These are phyloP conservation scores for Solanum medicagineum DNA, from an alignment of 257 asterid genomes.

Conservation along the genomic window DNA sequence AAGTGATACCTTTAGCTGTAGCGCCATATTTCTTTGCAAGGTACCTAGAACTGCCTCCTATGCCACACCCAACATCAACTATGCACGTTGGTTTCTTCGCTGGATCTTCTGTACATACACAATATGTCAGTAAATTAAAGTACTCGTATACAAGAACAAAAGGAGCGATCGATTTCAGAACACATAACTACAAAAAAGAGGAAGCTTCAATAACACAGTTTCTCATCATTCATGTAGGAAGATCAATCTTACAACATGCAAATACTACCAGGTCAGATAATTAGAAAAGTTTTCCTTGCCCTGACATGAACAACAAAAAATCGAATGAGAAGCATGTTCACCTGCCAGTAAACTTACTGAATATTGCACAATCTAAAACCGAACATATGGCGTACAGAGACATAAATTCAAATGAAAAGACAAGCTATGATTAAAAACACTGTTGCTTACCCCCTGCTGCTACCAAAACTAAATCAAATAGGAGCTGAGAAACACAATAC, in stretches of 20 bases:
- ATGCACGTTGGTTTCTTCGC: constrained; percentile 36
- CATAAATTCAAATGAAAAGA: not conserved
- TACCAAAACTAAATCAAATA: not conserved
- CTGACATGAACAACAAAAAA: not conserved
- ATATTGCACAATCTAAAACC: not conserved
- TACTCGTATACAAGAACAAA: not conserved
- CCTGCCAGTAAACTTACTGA: not conserved
- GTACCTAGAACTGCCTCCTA: constrained; percentile 92
- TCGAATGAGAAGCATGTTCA: not conserved
- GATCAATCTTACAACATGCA: not conserved
- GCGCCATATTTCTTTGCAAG: constrained; percentile 69
- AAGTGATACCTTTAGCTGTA: constrained; percentile 61
- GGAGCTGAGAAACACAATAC: not conserved
- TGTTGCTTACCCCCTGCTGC: not conserved
- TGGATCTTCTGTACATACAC: constrained; percentile 33
- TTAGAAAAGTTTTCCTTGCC: not conserved
- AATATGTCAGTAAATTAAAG: not conserved
- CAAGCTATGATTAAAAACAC: not conserved
- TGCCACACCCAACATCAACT: constrained; percentile 98
- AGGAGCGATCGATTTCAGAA: not conserved
- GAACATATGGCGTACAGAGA: not conserved
- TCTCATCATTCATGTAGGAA: not conserved
- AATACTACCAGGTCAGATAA: not conserved
- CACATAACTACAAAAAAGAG: not conserved
- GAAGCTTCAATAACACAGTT: not conserved